phyloP scores from a whole-genome alignment of 768 basidiomycete species.

The Serendipita vermifera region DNA sequence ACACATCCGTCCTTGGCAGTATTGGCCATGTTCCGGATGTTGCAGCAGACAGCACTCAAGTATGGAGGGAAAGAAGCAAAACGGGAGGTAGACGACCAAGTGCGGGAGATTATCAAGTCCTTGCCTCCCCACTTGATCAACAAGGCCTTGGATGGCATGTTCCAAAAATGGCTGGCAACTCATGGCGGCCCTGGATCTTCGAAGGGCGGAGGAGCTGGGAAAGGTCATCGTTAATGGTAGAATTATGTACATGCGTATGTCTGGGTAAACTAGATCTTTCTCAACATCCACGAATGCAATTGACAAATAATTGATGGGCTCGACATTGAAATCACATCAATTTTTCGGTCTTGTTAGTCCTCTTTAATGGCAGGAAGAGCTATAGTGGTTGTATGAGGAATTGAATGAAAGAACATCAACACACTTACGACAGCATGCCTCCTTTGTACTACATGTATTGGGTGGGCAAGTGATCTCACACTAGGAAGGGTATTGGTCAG shows the following conservation, averaged over 20 bases:
- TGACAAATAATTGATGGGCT: too few species aligned
- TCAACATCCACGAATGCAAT: too few species aligned
- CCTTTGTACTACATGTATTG: not conserved
- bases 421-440: slow-evolving; percentile 5
- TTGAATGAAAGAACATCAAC: not conserved
- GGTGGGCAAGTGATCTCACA: slow-evolving; percentile 5
- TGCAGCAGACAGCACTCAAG: slow-evolving; percentile 26
- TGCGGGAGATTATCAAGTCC: slow-evolving; percentile 82
- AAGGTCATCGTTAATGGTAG: too few species aligned
- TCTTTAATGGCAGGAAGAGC: too few species aligned
- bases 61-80: slow-evolving; percentile 67
- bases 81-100: slow-evolving; percentile 58
- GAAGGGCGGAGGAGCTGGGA: too few species aligned
- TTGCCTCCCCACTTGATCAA: slow-evolving; percentile 78
- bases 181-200: too few species aligned
- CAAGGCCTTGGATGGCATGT: slow-evolving; percentile 88
- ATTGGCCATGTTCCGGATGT: slow-evolving; percentile 78
- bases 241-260: too few species aligned
- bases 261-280: too few species aligned
- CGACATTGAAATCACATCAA: too few species aligned
- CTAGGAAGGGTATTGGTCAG: not conserved
- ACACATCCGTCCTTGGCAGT: slow-evolving; percentile 91
- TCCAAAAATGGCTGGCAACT: slow-evolving; percentile 45
- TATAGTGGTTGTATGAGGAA: too few species aligned
- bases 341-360: too few species aligned